Conservation (phyloP, 495 filamentous ascomycete genomes). For the Letharia columbiana region DNA sequence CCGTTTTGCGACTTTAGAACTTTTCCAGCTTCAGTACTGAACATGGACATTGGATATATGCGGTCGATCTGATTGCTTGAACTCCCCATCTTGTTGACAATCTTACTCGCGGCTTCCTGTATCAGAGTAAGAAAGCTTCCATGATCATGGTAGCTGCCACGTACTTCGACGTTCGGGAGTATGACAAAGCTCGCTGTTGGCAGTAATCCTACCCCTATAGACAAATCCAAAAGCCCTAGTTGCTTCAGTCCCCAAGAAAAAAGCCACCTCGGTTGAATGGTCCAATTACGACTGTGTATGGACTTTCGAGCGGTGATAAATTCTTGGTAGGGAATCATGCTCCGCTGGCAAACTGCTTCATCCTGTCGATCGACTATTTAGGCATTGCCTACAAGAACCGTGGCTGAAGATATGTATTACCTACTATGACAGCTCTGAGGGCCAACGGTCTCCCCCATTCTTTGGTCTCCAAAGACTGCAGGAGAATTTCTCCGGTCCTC, state of each 20-base stretch:
- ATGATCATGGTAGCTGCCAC: constrained; percentile 35
- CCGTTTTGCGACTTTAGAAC: constrained; percentile 43
- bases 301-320: constrained; percentile 53
- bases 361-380: constrained; percentile 31
- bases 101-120: constrained; percentile 36
- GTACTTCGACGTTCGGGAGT: constrained; percentile 45
- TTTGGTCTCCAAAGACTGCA: constrained; percentile 60
- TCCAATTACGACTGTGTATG: constrained; percentile 48
- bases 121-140: constrained; percentile 39
- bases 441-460: constrained; percentile 82
- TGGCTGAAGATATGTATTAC: constrained; percentile 19
- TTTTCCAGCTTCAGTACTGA: constrained; percentile 48
- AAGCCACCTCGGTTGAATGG: constrained; percentile 48
- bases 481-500: constrained; percentile 57
- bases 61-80: constrained; percentile 38
- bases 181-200: constrained; percentile 36
- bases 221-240: constrained; percentile 51
- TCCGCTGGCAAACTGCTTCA: constrained; percentile 59
- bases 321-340: constrained; percentile 58
- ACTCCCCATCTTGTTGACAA: constrained; percentile 34
- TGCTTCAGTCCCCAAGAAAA: constrained; percentile 69
- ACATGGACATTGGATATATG: constrained; percentile 57
- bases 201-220: constrained; percentile 17
- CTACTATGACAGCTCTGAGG: constrained; percentile 65
- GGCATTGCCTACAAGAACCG: not conserved